Evolutionary conservation across 2,329 filamentous ascomycete species (phyloP).

Genomic region (Endothia cerciana): DNA sequence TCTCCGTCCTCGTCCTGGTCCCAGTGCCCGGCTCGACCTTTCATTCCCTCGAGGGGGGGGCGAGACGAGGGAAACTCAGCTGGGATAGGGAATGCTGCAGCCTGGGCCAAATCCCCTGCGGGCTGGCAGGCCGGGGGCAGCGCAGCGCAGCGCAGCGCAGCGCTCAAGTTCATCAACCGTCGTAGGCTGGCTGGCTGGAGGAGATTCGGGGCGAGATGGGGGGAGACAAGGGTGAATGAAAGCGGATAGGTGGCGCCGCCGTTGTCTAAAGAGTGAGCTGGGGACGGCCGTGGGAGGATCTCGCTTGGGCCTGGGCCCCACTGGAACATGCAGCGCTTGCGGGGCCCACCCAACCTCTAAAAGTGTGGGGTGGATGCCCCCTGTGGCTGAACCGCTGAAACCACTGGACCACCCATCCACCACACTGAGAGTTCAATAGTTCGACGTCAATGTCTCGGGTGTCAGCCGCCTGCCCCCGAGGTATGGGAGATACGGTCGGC

Average conservation of each 20-base stretch:
- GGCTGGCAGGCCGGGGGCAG: not conserved
- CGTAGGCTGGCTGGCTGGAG: not conserved
- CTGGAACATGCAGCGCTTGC: not conserved
- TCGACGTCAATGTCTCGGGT: conserved; percentile 18
- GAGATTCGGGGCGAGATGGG: too few species aligned
- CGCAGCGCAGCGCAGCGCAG: too few species aligned
- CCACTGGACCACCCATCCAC: too few species aligned
- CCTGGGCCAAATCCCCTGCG: not conserved
- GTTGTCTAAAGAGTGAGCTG: conserved; percentile 2
- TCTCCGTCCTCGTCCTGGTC: too few species aligned
- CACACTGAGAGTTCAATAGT: not conserved
- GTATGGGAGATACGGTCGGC: conserved; percentile 12
- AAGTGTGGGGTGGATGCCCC: too few species aligned
- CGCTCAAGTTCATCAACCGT: too few species aligned
- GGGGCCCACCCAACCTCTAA: too few species aligned
- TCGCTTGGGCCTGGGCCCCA: not conserved
- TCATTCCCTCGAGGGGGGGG: not conserved
- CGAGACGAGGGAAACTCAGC: not conserved
- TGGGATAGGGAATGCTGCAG: not conserved
- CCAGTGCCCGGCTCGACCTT: not conserved
- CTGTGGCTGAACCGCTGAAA: not conserved
- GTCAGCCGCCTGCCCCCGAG: conserved; percentile 2
- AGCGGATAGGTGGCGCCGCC: not conserved
- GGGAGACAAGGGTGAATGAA: not conserved
- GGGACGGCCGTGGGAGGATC: not conserved